Evolutionary conservation across 139 green algal genomes (phyloP), one percentile per base, ranked within the genome.

Genomic region (Deuterostichococcus epilithicus): DNA sequence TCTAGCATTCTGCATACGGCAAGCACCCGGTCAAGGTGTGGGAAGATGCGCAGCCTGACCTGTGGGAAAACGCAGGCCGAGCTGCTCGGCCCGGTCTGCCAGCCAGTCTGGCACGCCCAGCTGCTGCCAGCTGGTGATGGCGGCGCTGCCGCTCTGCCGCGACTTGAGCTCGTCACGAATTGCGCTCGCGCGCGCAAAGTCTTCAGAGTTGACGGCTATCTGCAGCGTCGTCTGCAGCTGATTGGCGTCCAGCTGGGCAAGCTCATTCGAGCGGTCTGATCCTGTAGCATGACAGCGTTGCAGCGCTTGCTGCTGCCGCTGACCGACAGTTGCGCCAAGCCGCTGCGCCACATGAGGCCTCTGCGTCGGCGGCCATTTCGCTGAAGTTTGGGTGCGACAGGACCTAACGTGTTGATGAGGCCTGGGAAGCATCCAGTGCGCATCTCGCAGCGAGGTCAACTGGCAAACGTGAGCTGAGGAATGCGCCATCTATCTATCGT

Each of bases 211-310:
- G 13, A 97, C 90, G n/a, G 91, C 90, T 5, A 77, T 79, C 30
- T 88, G 86, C 28, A 97, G 87, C 0, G 82, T 83, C 5, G 92
- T 97, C 77, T 92, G 86, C 72, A 97, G 83, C 75, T 89, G 83
- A 72, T 96, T 96, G 33, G 82, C 83, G 78, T 96, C 91, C 45
- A 84, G 72, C 1, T 75, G n/a, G 0, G 36, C 23, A 26, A 88
- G 71, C 37, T 76, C 36, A 15, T 63, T 58, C 1, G 36, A 72
- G 18, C 1, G 2, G 32, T 42, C 67, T 45, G 30, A 1, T 44
- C 34, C 20, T 42, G 33, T 26, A 34, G 33, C 34, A 28, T 4
- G 8, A 28, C 26, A 58, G 68, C 6, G 38, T 6, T 59, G 68
- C 13, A 4, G 6, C 6, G 58, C 18, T 26, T 32, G 3, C n/a